Percentiles rank a stretch among this genome's conserved stretches.
These are phyloP conservation scores for Chaetoceros muelleri DNA, from an alignment of 108 stramenopile species.

Conservation along the genomic window DNA sequence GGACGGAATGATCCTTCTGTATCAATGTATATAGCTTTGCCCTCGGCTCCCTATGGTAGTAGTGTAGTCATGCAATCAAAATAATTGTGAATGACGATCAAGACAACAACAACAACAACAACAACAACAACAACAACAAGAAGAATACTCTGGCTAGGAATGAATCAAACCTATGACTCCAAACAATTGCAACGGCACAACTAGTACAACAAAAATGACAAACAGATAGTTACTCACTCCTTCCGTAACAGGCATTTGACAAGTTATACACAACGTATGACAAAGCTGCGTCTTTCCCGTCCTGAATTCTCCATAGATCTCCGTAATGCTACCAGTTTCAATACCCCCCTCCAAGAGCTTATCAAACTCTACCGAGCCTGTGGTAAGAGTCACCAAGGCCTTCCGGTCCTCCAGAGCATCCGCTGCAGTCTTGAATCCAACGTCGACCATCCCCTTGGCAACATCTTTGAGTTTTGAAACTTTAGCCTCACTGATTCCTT, in stretches of 20 bases:
- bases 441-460: constrained; percentile 79
- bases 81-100: no score
- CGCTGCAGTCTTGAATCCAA: constrained; percentile 96
- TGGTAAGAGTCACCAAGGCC: constrained; percentile 35
- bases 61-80: no score
- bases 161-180: no score
- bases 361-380: constrained; percentile 95
- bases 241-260: constrained; percentile 94
- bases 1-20: constrained; percentile 99
- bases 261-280: constrained; percentile 98
- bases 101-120: no score
- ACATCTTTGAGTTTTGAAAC: constrained; percentile 92
- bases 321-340: constrained; percentile 97
- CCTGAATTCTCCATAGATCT: constrained; percentile 91
- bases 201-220: no score
- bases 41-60: constrained; percentile 99
- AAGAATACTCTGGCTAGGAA: no score
- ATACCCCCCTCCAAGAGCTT: constrained; percentile 97
- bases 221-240: no score
- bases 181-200: no score
- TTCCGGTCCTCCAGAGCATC: constrained; percentile 87
- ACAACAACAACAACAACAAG: no score
- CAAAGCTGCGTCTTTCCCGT: constrained; percentile 98
- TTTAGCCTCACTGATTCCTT: constrained; percentile 93
- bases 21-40: constrained; percentile 99